Conservation (phyloP, 805 yeast genomes). For the Kazachstania bromeliacearum region DNA sequence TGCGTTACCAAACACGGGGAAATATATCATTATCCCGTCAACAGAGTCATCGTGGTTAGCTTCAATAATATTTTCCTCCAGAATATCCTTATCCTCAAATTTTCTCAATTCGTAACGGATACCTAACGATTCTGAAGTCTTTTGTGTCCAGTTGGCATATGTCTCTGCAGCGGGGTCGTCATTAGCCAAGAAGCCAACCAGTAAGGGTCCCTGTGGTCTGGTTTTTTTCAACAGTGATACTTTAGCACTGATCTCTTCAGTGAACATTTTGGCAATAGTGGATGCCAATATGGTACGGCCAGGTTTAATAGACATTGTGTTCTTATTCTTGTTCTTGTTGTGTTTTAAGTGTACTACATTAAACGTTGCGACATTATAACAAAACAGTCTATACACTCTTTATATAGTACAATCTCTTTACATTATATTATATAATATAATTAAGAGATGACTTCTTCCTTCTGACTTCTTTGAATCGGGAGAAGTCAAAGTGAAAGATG, state of each 20-base stretch:
- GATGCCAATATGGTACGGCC: conserved; percentile 84
- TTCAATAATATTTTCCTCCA: conserved; percentile 72
- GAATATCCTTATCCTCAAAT: conserved; percentile 62
- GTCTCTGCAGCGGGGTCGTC: conserved; percentile 88
- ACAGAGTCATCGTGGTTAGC: conserved; percentile 72
- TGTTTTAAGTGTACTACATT: too few species aligned
- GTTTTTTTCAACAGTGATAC: conserved; percentile 37
- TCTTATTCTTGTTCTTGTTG: not conserved
- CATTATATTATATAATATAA: too few species aligned
- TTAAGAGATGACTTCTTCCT: too few species aligned
- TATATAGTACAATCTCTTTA: too few species aligned
- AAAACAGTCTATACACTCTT: too few species aligned
- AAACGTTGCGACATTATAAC: too few species aligned
- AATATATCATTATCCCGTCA: conserved; percentile 92
- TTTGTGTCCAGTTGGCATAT: conserved; percentile 95
- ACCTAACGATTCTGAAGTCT: conserved; percentile 79
- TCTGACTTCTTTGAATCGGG: too few species aligned
- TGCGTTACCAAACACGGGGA: conserved; percentile 91
- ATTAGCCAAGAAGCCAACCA: conserved; percentile 90
- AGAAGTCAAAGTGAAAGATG: too few species aligned
- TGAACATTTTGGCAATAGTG: conserved; percentile 72
- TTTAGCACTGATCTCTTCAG: conserved; percentile 56
- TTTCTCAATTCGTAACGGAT: conserved; percentile 71
- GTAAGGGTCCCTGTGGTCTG: conserved; percentile 47
- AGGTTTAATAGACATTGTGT: conserved; percentile 24